Evolutionary conservation across 371 early-diverging fungal species (phyloP).

Genomic region (Rhizomucor pusillus): DNA sequence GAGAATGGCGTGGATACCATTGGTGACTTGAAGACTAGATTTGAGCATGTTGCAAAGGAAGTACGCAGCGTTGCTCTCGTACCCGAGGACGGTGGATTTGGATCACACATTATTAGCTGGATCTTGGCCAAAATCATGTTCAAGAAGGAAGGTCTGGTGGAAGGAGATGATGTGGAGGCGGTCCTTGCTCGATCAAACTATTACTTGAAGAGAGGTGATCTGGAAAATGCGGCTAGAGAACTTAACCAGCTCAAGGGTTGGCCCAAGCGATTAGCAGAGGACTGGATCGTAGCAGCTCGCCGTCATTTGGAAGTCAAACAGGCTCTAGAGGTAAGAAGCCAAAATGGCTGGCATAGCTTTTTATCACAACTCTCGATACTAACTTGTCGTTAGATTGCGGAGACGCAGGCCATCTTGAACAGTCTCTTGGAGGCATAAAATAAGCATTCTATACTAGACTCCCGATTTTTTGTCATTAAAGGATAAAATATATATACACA

Average conservation of each 20-base stretch:
- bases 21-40: conserved; percentile 69
- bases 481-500: conserved; percentile 4
- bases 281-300: conserved; percentile 84
- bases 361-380: neutral
- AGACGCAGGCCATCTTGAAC: conserved; percentile 17
- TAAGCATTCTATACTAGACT: neutral
- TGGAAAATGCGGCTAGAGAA: conserved; percentile 86
- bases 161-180: conserved; percentile 84
- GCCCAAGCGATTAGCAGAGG: conserved; percentile 81
- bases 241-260: conserved; percentile 90
- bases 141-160: conserved; percentile 77
- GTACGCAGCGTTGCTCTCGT: conserved; percentile 79
- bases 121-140: conserved; percentile 74
- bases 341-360: neutral
- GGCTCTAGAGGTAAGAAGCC: conserved; percentile 61
- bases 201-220: conserved; percentile 68
- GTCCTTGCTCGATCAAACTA: conserved; percentile 74
- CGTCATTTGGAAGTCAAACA: conserved; percentile 83
- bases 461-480: neutral
- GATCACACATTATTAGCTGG: conserved; percentile 72
- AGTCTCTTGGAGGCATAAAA: conserved; percentile 21
- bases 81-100: conserved; percentile 82
- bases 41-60: conserved; percentile 59
- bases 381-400: conserved; percentile 16
- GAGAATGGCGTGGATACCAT: conserved; percentile 65